Base-by-base conservation (phyloP, 2,329 filamentous ascomycete genomes). In the Aspergillus phoenicis region DNA sequence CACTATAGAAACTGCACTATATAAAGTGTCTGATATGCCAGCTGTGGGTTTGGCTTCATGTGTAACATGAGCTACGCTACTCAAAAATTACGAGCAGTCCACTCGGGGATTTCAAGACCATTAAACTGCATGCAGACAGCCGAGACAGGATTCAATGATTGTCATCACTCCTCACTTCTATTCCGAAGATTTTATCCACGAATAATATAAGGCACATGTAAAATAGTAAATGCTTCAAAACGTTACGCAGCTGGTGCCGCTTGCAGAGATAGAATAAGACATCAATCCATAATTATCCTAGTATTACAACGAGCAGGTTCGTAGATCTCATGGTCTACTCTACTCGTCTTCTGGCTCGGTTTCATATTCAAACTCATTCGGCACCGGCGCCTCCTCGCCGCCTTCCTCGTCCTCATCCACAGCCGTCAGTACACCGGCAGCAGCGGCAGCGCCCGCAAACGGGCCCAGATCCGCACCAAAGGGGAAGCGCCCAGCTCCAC, bases 361-460 rank as follows among this genome's bases (percentile, higher is more conserved):
- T 66, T 81, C 75, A 60, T 82, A 82, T 17, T 76, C 71, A 62
- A 82, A 82, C 49, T 82, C 79, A 39, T 76, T 68, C 2, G 80
- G 80, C 26, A 81, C 67, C 30, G 80, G 80, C 6, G 80, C 80
- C 62, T 82, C 80, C 62, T 82, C 79, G 28, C 70, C 78, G 6
- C 77, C 80, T 62, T 82, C 80, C 38, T 81, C 79, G 64, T 82
- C 80, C 62, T 98, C 94, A 70, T 97, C 93, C 4, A 96, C 87
- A 5, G 93, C 89, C 4, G 90, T 97, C 68, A 97, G 80, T 2
- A 96, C 91, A 59, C 89, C 91, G 0, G 90, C 91, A 0, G 90
- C 90, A 0, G 89, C 89, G 0, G 87, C 88, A 17, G 90, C 88
- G 55, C 89, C 86, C 20, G 70, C 64, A 6, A 70, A 69, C 6